Evolutionary conservation across 1,139 yeast species (phyloP).

Genomic region (Hemisphaericaspora xylanilytica): DNA sequence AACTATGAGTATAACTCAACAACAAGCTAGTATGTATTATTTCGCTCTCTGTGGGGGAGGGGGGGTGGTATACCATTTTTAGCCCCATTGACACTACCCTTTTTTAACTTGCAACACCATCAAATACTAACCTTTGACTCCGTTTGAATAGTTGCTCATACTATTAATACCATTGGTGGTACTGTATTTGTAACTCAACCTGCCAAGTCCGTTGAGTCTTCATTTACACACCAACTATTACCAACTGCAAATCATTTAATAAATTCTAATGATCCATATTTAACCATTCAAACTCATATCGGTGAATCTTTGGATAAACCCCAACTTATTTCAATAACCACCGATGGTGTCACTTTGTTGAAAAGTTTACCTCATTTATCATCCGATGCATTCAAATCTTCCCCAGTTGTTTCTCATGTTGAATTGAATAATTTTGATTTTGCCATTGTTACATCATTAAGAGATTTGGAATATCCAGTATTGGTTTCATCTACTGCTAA

Average conservation of each 20-base stretch:
- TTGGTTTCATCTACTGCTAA: constrained; percentile 59
- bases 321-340: constrained; percentile 52
- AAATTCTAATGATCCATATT: constrained; percentile 55
- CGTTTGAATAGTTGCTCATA: constrained; percentile 15
- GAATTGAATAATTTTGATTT: constrained; percentile 58
- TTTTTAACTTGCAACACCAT: background rate
- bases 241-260: constrained; percentile 33
- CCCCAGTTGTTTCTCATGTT: constrained; percentile 59
- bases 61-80: too few species aligned
- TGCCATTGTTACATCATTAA: constrained; percentile 62
- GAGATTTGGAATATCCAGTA: constrained; percentile 65
- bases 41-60: too few species aligned
- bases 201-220: constrained; percentile 43
- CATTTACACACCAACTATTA: constrained; percentile 24
- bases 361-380: constrained; percentile 56
- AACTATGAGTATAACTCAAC: constrained; percentile 15
- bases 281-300: constrained; percentile 36
- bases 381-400: constrained; percentile 33
- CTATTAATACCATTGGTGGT: constrained; percentile 27
- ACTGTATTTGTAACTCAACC: constrained; percentile 43
- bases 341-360: constrained; percentile 54
- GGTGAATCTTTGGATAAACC: too few species aligned
- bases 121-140: background rate
- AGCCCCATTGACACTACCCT: background rate
- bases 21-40: constrained; percentile 16